Percentiles rank a stretch among this genome's conserved stretches.
phyloP scores from a whole-genome alignment of 1,284 basidiomycete species.

The Trametes pubescens region DNA sequence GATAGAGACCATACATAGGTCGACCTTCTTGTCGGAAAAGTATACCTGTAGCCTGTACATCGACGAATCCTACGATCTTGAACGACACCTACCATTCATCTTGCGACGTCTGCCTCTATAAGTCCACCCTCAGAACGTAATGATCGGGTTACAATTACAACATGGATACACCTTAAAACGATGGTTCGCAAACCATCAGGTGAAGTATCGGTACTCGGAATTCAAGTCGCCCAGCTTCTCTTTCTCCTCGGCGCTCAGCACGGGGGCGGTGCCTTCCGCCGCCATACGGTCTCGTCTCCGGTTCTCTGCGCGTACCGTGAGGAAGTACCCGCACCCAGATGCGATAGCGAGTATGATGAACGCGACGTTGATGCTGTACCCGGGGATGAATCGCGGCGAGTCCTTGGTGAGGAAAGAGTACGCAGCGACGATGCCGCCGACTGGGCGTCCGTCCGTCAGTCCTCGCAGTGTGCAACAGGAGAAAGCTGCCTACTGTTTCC shows the following conservation, averaged over 20 bases:
- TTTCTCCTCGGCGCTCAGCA: slow-evolving; percentile 25
- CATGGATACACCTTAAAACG: no score
- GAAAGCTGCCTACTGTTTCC: slow-evolving; percentile 36
- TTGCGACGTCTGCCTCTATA: no score
- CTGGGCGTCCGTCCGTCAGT: no score
- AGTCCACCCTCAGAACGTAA: no score
- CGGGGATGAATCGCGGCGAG: slow-evolving; percentile 41
- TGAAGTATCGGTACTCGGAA: slow-evolving; percentile 21
- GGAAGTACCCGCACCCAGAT: slow-evolving; percentile 31
- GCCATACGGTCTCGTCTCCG: slow-evolving; percentile 25
- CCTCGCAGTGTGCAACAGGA: no score
- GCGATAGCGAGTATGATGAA: slow-evolving; percentile 33
- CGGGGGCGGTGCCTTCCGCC: not conserved
- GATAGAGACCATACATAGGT: not conserved
- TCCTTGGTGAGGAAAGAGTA: slow-evolving; percentile 44
- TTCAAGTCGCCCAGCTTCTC: slow-evolving; percentile 34
- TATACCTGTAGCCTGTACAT: slow-evolving; percentile 20
- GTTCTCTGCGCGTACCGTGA: slow-evolving; percentile 30
- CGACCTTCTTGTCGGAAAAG: slow-evolving; percentile 3
- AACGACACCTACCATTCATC: slow-evolving; percentile 1
- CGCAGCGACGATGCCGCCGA: slow-evolving; percentile 43
- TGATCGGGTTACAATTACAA: no score
- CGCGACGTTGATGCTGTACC: slow-evolving; percentile 43
- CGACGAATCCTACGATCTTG: slow-evolving; percentile 12
- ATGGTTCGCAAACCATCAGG: not conserved